Conservation (phyloP, 768 basidiomycete species). For the Hypholoma sublateritium region DNA sequence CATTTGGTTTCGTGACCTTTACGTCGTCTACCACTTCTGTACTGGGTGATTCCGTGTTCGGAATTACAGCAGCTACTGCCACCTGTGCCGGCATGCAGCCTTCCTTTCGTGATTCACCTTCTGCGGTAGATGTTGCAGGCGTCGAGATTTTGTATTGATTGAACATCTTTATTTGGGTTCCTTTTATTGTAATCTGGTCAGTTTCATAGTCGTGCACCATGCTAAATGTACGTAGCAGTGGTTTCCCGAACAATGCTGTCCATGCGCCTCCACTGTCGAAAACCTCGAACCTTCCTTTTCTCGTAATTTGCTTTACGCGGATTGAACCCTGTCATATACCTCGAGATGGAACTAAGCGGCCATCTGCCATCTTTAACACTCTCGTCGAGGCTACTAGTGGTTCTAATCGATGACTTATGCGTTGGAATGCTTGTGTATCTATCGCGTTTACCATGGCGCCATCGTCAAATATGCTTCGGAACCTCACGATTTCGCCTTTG, state of each 20-base stretch:
- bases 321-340: conserved; percentile 21
- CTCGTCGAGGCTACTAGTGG: conserved; percentile 9
- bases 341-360: conserved; percentile 14
- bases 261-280: conserved; percentile 27
- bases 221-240: conserved; percentile 18
- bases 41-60: no score
- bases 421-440: conserved; percentile 13
- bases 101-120: no score
- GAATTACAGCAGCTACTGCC: no score
- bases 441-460: conserved; percentile 31
- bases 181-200: conserved; percentile 10
- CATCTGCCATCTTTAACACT: conserved; percentile 33
- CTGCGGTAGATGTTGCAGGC: no score
- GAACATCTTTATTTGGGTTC: not conserved
- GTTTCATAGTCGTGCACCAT: conserved; percentile 24
- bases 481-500: conserved; percentile 14
- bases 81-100: no score
- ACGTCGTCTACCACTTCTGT: no score
- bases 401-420: conserved; percentile 13
- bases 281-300: conserved; percentile 17
- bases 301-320: conserved; percentile 9
- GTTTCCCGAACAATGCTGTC: conserved; percentile 27
- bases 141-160: not conserved
- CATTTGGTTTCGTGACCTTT: not conserved
- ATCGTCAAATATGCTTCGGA: conserved; percentile 24